Percentiles rank a stretch among this genome's conserved stretches.
Conservation (phyloP, 768 basidiomycete species). For the Leccinum imitatum region DNA sequence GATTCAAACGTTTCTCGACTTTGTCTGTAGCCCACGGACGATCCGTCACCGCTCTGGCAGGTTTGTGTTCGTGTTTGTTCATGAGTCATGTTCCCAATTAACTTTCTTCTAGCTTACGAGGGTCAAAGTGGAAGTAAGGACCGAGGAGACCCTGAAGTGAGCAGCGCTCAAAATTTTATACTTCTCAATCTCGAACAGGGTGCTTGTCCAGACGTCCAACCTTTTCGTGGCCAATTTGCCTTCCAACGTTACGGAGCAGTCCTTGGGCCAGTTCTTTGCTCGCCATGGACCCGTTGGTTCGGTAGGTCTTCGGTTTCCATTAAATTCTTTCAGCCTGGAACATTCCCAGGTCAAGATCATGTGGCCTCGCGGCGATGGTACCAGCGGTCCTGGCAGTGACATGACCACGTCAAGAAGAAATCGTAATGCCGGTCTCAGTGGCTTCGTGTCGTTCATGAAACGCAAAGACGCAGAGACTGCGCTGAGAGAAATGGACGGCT, state of each 20-base stretch:
- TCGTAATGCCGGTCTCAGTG: slow-evolving; percentile 80
- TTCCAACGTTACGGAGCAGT: slow-evolving; percentile 79
- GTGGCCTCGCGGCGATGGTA: slow-evolving; percentile 91
- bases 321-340: background rate
- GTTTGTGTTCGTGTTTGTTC: slow-evolving; percentile 39
- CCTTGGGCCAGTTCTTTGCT: slow-evolving; percentile 88
- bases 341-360: slow-evolving; percentile 85
- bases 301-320: slow-evolving; percentile 42
- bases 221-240: slow-evolving; percentile 95
- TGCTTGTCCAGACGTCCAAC: slow-evolving; percentile 74
- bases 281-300: slow-evolving; percentile 91
- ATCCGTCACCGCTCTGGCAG: slow-evolving; percentile 90
- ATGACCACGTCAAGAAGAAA: slow-evolving; percentile 70
- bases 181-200: slow-evolving; percentile 3
- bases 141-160: slow-evolving; percentile 81
- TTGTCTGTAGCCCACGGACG: slow-evolving; percentile 51
- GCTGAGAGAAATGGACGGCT: slow-evolving; percentile 85
- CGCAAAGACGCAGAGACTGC: slow-evolving; percentile 89
- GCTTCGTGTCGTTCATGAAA: slow-evolving; percentile 97
- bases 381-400: slow-evolving; percentile 66
- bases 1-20: background rate
- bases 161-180: slow-evolving; percentile 13
- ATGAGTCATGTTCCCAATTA: slow-evolving; percentile 1
- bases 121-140: slow-evolving; percentile 89
- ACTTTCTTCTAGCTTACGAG: slow-evolving; percentile 64